phyloP scores from a whole-genome alignment of 23 red algal species.

The Gracilaria gracilis region DNA sequence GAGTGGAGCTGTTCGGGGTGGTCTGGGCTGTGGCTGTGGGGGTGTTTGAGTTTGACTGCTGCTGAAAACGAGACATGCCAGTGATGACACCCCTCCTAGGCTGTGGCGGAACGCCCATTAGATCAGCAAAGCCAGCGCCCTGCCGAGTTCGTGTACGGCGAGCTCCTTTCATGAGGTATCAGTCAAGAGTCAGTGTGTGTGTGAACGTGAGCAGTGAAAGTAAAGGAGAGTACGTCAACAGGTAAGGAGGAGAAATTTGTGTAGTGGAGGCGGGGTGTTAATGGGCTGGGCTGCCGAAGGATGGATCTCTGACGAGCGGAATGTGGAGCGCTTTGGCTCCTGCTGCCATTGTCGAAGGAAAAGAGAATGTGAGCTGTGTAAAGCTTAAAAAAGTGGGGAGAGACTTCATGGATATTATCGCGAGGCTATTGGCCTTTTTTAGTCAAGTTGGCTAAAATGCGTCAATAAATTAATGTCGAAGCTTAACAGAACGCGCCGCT shows the following conservation, averaged over 20 bases:
- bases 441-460: background rate
- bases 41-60: conserved; percentile 11
- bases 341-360: background rate
- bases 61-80: conserved; percentile 30
- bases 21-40: background rate
- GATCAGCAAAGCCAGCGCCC: conserved; percentile 52
- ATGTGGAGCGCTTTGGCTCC: background rate
- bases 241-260: background rate
- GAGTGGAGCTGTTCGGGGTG: conserved; percentile 34
- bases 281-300: background rate
- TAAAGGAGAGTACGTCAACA: background rate
- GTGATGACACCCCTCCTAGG: conserved; percentile 51
- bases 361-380: background rate
- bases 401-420: background rate
- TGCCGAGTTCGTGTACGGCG: conserved; percentile 45
- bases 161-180: conserved; percentile 61
- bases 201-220: background rate
- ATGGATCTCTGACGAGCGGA: background rate
- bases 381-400: background rate
- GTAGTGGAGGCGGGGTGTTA: background rate
- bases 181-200: conserved; percentile 5
- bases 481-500: background rate
- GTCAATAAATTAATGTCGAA: background rate
- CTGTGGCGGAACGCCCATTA: conserved; percentile 23
- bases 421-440: background rate